Evolutionary conservation across 257 asterid species (phyloP).

Genomic region (Rubia yunnanensis): DNA sequence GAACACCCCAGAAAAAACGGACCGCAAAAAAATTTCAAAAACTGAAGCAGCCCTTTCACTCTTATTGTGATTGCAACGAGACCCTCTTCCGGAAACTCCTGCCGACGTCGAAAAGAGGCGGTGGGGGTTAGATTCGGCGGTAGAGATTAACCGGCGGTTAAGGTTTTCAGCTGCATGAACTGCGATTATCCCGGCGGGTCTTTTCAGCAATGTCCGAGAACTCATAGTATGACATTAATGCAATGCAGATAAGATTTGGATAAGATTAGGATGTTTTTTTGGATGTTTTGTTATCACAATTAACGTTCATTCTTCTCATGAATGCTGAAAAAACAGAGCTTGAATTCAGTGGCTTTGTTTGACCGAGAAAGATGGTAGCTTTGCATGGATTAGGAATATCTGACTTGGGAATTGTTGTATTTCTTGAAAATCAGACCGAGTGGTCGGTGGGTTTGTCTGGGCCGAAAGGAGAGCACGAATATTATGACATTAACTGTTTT

Average conservation of each 20-base stretch:
- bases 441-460: conserved; percentile 3
- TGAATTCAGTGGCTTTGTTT: conserved; percentile 13
- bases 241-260: neutral
- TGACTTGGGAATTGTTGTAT: conserved; percentile 15
- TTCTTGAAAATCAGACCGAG: conserved; percentile 9
- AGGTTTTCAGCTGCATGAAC: conserved; percentile 21
- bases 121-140: conserved; percentile 16
- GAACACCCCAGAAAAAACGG: conserved; percentile 32
- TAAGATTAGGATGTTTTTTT: neutral
- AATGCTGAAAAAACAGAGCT: neutral
- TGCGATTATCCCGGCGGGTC: conserved; percentile 23
- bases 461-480: neutral
- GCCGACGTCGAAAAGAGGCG: conserved; percentile 11
- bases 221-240: conserved; percentile 35
- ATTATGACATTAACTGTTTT: too few relatives aligned
- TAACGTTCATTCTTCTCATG: neutral
- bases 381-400: conserved; percentile 10
- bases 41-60: conserved; percentile 9
- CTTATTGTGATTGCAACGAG: conserved; percentile 19
- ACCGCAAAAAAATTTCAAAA: conserved; percentile 28
- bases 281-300: neutral
- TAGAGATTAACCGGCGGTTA: conserved; percentile 19
- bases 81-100: conserved; percentile 4
- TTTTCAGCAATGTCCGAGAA: conserved; percentile 42
- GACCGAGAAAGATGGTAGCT: conserved; percentile 23